These are phyloP conservation scores for Termitomyces sp. DNA, from an alignment of 768 basidiomycete genomes.

Conservation along the genomic window DNA sequence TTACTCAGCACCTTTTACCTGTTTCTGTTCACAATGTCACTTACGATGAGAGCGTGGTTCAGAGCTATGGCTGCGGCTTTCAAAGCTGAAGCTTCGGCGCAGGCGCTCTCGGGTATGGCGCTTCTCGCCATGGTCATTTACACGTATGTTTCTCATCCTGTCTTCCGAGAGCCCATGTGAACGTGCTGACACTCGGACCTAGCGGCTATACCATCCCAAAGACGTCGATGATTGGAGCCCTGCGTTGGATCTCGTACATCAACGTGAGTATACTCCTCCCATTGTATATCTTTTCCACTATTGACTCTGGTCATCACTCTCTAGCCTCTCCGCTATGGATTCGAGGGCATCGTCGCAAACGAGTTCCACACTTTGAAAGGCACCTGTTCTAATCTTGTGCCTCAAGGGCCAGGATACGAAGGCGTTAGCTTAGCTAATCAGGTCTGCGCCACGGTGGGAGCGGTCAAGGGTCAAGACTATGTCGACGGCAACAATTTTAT, in stretches of 20 bases:
- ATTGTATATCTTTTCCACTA: no score
- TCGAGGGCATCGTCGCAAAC: constrained; percentile 74
- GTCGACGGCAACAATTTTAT: constrained; percentile 60
- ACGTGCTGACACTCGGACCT: background rate
- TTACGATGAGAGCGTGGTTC: constrained; percentile 78
- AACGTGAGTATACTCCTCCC: constrained; percentile 36
- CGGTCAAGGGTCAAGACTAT: constrained; percentile 50
- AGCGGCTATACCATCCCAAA: constrained; percentile 58
- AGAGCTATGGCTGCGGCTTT: constrained; percentile 61
- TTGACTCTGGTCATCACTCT: constrained; percentile 13
- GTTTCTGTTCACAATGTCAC: constrained; percentile 51
- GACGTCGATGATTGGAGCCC: constrained; percentile 62
- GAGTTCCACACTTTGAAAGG: constrained; percentile 76
- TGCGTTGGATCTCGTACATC: constrained; percentile 65
- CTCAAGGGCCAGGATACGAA: constrained; percentile 61
- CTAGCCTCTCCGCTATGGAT: constrained; percentile 67
- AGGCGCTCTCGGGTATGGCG: constrained; percentile 42
- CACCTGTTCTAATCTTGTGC: constrained; percentile 54
- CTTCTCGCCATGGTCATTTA: constrained; percentile 54
- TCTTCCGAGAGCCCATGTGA: background rate
- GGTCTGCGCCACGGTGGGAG: constrained; percentile 72
- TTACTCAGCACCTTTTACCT: constrained; percentile 51
- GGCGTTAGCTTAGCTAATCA: constrained; percentile 57
- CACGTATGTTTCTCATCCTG: constrained; percentile 34
- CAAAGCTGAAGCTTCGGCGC: constrained; percentile 56